These are phyloP conservation scores for Corylus heterophylla DNA, from an alignment of 306 rosid genomes.

Conservation along the genomic window DNA sequence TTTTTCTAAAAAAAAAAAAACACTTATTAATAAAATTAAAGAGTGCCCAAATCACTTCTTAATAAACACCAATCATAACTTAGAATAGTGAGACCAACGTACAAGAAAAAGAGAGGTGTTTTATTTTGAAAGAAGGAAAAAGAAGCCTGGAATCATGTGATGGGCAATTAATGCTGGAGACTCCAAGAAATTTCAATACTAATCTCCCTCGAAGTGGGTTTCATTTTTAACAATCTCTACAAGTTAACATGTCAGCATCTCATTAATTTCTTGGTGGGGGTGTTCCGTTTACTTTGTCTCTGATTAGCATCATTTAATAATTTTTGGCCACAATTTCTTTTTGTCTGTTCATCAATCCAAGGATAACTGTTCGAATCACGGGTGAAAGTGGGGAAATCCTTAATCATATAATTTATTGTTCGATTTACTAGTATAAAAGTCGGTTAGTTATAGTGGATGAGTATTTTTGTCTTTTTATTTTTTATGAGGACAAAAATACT, in stretches of 20 bases:
- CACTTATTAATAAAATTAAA: too few relatives aligned
- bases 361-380: not conserved
- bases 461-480: too few relatives aligned
- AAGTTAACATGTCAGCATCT: slow-evolving; percentile 67
- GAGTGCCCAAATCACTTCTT: not conserved
- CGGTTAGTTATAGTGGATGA: too few relatives aligned
- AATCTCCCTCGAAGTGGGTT: slow-evolving; percentile 45
- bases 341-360: not conserved
- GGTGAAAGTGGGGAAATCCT: not conserved
- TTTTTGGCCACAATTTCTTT: slow-evolving; percentile 4
- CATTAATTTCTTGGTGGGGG: slow-evolving; percentile 45
- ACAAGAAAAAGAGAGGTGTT: slow-evolving; percentile 44
- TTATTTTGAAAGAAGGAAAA: slow-evolving; percentile 55
- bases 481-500: too few relatives aligned
- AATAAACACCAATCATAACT: not conserved
- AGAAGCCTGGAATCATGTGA: slow-evolving; percentile 64
- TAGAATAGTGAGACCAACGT: slow-evolving; percentile 24
- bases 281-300: slow-evolving; percentile 14
- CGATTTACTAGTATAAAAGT: too few relatives aligned
- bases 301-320: not conserved
- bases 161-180: slow-evolving; percentile 54
- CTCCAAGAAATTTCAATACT: slow-evolving; percentile 25
- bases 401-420: too few relatives aligned
- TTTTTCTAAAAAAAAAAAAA: not conserved
- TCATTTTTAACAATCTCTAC: slow-evolving; percentile 56